Conservation (phyloP, 331 rosid genomes). For the Prunus yedoensis region DNA sequence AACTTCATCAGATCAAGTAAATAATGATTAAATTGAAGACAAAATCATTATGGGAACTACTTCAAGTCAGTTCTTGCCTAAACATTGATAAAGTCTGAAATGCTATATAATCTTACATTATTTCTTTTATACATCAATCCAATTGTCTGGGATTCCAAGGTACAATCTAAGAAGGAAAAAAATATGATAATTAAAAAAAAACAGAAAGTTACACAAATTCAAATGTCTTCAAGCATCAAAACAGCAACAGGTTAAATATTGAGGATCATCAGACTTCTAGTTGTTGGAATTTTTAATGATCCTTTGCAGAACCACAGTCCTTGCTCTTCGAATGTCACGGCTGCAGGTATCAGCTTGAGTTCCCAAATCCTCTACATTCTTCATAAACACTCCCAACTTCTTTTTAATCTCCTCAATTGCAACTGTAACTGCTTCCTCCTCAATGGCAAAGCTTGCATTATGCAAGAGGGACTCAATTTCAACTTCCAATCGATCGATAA, state of each 20-base stretch:
- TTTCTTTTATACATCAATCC: neutral
- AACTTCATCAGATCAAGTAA: neutral
- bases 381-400: slow-evolving; percentile 65
- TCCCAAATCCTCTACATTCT: slow-evolving; percentile 79
- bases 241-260: neutral
- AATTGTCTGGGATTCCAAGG: neutral
- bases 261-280: slow-evolving; percentile 20
- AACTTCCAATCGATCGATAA: slow-evolving; percentile 57
- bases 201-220: slow-evolving; percentile 5
- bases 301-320: slow-evolving; percentile 82
- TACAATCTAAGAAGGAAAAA: slow-evolving; percentile 2
- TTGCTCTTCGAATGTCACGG: slow-evolving; percentile 76
- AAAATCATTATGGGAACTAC: neutral
- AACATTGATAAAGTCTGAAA: neutral
- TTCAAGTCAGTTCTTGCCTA: neutral
- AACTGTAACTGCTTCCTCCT: slow-evolving; percentile 60
- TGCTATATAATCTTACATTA: neutral
- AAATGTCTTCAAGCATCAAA: slow-evolving; percentile 24
- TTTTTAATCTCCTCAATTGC: slow-evolving; percentile 78
- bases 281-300: slow-evolving; percentile 67
- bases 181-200: slow-evolving; percentile 20
- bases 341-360: slow-evolving; percentile 75
- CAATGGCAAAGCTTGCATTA: slow-evolving; percentile 58
- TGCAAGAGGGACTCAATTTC: slow-evolving; percentile 55
- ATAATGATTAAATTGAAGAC: neutral